Conservation (phyloP, 1,284 basidiomycete species). For the Apiotrichum domesticum region DNA sequence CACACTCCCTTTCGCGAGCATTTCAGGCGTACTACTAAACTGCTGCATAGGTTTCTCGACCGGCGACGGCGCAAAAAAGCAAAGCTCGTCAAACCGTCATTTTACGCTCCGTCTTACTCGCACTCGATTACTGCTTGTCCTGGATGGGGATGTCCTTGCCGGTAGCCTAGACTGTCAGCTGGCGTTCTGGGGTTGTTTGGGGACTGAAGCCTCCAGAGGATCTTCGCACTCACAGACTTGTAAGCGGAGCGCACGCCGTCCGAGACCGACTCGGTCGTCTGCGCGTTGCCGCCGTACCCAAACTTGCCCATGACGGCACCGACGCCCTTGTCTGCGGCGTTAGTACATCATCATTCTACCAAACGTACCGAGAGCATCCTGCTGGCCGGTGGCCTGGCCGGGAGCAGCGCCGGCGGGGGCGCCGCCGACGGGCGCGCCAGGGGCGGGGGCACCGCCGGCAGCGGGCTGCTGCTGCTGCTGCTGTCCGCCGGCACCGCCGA, state of each 20-base stretch:
- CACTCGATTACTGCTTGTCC: constrained; percentile 22
- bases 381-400: constrained; percentile 23
- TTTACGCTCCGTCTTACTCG: no score
- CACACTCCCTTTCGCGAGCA: no score
- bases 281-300: constrained; percentile 35
- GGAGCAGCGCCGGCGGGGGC: background rate
- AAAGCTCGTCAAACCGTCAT: no score
- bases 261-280: constrained; percentile 47
- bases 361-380: constrained; percentile 44
- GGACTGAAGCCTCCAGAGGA: background rate
- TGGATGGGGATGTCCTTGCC: constrained; percentile 41
- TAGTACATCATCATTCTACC: background rate
- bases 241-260: constrained; percentile 42
- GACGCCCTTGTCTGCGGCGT: constrained; percentile 37
- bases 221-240: constrained; percentile 25
- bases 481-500: constrained; percentile 5
- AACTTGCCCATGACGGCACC: constrained; percentile 23
- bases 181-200: no score
- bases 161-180: constrained; percentile 20
- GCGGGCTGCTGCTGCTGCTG: background rate
- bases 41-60: no score
- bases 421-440: background rate
- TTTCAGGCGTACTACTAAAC: no score
- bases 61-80: no score
- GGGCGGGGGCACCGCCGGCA: background rate